These are phyloP conservation scores for Pseudocercospora crystallina DNA, from an alignment of 2,329 filamentous ascomycete genomes.

Conservation along the genomic window DNA sequence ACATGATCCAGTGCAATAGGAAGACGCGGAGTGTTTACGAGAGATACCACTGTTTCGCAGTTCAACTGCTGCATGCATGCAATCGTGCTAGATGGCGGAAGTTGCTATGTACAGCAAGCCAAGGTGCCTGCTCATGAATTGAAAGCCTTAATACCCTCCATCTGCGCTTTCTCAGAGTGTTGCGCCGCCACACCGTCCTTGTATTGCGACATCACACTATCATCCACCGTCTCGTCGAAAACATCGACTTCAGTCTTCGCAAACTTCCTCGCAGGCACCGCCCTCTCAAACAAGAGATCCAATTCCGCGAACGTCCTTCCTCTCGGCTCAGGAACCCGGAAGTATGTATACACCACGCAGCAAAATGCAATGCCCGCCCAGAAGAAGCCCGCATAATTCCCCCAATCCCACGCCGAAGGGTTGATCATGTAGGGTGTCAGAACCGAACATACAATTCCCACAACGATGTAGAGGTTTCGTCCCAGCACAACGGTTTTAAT, in stretches of 20 bases:
- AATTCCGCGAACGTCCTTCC: conserved; percentile 84
- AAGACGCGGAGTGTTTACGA: too few species aligned
- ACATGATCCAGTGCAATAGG: too few species aligned
- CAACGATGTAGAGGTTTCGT: conserved; percentile 73
- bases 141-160: too few species aligned
- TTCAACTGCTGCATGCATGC: too few species aligned
- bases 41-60: too few species aligned
- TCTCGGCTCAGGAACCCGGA: conserved; percentile 74
- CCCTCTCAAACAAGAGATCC: conserved; percentile 77
- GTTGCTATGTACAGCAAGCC: too few species aligned
- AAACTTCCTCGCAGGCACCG: conserved; percentile 72
- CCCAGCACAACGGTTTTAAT: conserved; percentile 91
- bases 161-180: conserved; percentile 21
- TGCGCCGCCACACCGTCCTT: conserved; percentile 20
- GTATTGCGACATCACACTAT: conserved; percentile 22
- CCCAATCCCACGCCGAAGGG: conserved; percentile 82
- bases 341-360: conserved; percentile 79
- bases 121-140: too few species aligned
- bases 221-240: conserved; percentile 46
- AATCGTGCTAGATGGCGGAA: too few species aligned
- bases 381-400: conserved; percentile 80
- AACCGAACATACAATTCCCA: conserved; percentile 77
- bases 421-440: conserved; percentile 93
- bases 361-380: conserved; percentile 79
- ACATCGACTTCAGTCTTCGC: conserved; percentile 57